Evolutionary conservation across 2,329 filamentous ascomycete genomes (phyloP).

Genomic region (Diaporthe australafricana): DNA sequence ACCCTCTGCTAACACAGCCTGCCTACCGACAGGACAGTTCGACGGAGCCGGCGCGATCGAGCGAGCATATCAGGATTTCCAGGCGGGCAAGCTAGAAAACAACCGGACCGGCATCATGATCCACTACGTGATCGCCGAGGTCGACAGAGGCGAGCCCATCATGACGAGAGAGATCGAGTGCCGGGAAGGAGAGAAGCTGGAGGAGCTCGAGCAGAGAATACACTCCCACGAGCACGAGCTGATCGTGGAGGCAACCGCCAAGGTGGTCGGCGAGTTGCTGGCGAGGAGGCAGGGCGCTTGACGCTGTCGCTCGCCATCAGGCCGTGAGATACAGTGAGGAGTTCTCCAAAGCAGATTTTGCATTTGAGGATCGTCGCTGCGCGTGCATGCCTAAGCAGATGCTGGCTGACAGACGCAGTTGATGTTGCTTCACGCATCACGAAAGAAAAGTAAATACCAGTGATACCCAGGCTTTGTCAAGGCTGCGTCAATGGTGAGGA

Average conservation of each 20-base stretch:
- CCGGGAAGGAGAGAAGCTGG: slow-evolving; percentile 71
- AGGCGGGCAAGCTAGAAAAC: slow-evolving; percentile 71
- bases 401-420: slow-evolving; percentile 50
- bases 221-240: slow-evolving; percentile 81
- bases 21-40: slow-evolving; percentile 68
- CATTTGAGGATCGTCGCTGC: not conserved
- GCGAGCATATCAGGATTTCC: slow-evolving; percentile 79
- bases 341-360: not conserved
- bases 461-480: slow-evolving; percentile 27
- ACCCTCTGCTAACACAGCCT: not conserved
- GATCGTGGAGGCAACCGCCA: slow-evolving; percentile 79
- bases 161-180: slow-evolving; percentile 76
- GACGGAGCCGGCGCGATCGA: slow-evolving; percentile 84
- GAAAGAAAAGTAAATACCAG: not conserved
- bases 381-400: slow-evolving; percentile 46
- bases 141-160: slow-evolving; percentile 83
- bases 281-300: slow-evolving; percentile 31
- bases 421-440: not conserved
- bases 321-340: not conserved
- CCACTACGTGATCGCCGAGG: slow-evolving; percentile 83
- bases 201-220: slow-evolving; percentile 77
- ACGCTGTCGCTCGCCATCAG: not conserved
- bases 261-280: slow-evolving; percentile 56
- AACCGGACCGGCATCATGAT: slow-evolving; percentile 87
- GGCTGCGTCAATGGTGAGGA: not conserved